Base-by-base conservation (phyloP, 768 basidiomycete species). In the Nidularia pulvinata region DNA sequence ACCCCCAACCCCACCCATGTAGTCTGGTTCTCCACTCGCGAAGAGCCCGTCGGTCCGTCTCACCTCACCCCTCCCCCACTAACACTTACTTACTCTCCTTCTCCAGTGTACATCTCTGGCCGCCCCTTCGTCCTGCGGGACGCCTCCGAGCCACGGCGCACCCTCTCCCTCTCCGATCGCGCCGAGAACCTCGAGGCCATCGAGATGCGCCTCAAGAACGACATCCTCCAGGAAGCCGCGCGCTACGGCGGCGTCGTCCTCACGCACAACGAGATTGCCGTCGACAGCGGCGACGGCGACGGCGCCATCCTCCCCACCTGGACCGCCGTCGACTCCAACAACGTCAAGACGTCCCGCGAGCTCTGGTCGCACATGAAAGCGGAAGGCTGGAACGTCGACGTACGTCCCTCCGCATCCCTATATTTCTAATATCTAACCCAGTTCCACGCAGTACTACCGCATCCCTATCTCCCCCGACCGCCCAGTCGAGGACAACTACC, bases 21-120 rank as follows among this genome's bases (percentile, higher is more conserved):
- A 3, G 87, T 96, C 32, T 99, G 95, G 94, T 93, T 98, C 69
- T 97, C 91, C 32, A 97, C 96, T 10, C 81, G 97, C 59, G 97
- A 99, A 69, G 97, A 98, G 65, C 95, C 95, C 4, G 84, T 96
- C 50, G 84, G 94, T 93, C 68, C 56, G 86, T 76, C 30, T 5
- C 10, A n/a, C 22, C 10, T 11, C 37, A 42, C 2, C 11, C 37
- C 16, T 16, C 16, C 4, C 37, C 16, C 37, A 42, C 16, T 4
- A n/a, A n/a, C n/a, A n/a, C 37, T 39, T 39, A n/a, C 7, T n/a
- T 39, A n/a, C 9, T 7, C 37, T 39, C 37, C 9, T n/a, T 39
- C n/a, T 7, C 9, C 37, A 39, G n/a, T 7, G n/a, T 93, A 93
- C 65, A 92, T 95, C 55, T 92, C 91, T 44, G 93, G 91, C 3